These are phyloP conservation scores for Lycium barbarum DNA, from an alignment of 257 asterid genomes.

Conservation along the genomic window DNA sequence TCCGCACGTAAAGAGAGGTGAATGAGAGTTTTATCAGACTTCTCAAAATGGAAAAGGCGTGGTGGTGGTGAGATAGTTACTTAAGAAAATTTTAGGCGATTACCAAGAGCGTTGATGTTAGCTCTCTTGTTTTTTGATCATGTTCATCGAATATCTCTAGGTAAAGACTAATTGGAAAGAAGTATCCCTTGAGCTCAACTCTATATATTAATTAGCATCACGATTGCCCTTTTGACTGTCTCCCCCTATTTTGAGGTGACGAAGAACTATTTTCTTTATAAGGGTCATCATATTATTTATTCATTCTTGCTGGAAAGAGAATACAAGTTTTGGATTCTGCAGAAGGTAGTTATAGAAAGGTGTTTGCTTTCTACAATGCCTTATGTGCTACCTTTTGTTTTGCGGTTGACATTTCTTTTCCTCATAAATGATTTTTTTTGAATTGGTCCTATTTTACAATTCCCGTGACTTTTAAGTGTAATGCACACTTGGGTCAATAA, in stretches of 20 bases:
- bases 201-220: not conserved
- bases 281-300: not conserved
- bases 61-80: not conserved
- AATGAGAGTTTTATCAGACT: not conserved
- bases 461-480: not conserved
- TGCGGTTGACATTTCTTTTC: constrained; percentile 23
- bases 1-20: not conserved
- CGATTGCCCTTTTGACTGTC: not conserved
- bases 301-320: not conserved
- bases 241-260: not conserved
- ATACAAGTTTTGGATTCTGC: constrained; percentile 15
- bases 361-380: constrained; percentile 15
- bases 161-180: not conserved
- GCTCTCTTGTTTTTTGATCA: not conserved
- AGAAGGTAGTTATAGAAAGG: not conserved
- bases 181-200: constrained; percentile 7
- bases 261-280: not conserved
- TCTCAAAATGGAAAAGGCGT: not conserved
- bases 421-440: constrained; percentile 4
- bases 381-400: not conserved
- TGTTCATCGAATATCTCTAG: not conserved
- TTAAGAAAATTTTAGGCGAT: not conserved
- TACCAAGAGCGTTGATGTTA: not conserved
- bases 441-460: not conserved
- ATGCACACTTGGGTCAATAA: not conserved